Base-by-base conservation (phyloP, 805 yeast species). In the Clavispora asparagi region DNA sequence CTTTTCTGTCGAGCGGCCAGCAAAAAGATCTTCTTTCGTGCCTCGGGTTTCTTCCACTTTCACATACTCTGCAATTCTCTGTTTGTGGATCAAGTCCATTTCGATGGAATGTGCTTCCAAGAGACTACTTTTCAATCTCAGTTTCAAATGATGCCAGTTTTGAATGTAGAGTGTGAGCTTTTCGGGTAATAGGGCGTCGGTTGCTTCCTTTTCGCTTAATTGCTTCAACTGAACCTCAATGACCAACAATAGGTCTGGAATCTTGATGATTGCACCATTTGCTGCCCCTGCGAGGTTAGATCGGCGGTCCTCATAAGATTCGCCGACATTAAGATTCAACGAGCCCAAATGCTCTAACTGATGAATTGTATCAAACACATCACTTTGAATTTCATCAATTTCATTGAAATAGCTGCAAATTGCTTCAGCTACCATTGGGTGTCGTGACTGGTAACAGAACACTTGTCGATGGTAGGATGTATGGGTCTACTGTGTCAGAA, bases 91-190 rank as follows among this genome's bases (percentile, higher is more conserved):
- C 11, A 54, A 42, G 29, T 63, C 64, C 31, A 56, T 58, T 44
- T 67, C 65, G 31, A 55, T 43, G 4, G 52, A 48, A 40, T 64
- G 56, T 6, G 66, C 56, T 14, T 50, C 47, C 35, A 70, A 44
- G 45, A 68, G 74, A 10, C 61, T 52, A 9, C 62, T 55, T 45
- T 64, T 61, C 6, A 68, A 59, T 37, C 60, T 52, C 6, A 43
- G 41, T 40, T 58, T 61, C 32, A 70, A 51, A 9, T 58, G 46
- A 10, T 31, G 40, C 11, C 56, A 49, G 37, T 61, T 64, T 26
- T 53, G 48, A 17, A 49, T 46, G 46, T 63, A 64, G 7, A 59
- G 42, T 8, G 56, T 53, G 31, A 49, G 47, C 29, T 49, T 49
- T 12, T 47, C 58, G 3, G 26, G 31, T 4, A 44, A 27, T 8